Evolutionary conservation across 768 basidiomycete species (phyloP).

Genomic region (Melanogaster broomeanus): DNA sequence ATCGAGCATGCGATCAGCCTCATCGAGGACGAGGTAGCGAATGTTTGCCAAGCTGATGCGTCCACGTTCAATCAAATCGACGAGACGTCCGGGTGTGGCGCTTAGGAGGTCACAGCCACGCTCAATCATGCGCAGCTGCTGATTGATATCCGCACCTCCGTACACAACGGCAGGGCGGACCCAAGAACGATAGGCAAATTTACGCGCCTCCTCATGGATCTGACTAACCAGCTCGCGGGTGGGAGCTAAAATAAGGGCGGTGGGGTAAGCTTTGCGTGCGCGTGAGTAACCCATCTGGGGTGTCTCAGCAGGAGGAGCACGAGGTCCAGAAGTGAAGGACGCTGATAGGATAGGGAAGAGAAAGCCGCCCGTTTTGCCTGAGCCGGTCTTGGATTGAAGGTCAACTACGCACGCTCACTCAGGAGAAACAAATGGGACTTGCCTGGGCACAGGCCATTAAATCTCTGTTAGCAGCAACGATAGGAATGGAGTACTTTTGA

Average conservation of each 20-base stretch:
- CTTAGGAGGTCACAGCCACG: constrained; percentile 96
- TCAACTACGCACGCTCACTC: constrained; percentile 16
- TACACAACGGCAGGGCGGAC: constrained; percentile 98
- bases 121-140: constrained; percentile 91
- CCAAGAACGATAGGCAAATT: constrained; percentile 99
- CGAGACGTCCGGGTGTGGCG: constrained; percentile 96
- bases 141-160: constrained; percentile 97
- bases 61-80: constrained; percentile 97
- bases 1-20: constrained; percentile 99
- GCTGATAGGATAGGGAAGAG: constrained; percentile 98
- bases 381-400: constrained; percentile 76
- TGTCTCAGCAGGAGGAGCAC: constrained; percentile 58
- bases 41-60: constrained; percentile 95
- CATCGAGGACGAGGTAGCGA: constrained; percentile 97
- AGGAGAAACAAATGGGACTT: constrained; percentile 22
- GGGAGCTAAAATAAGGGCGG: constrained; percentile 95
- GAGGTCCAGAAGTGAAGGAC: constrained; percentile 83
- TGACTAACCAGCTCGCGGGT: constrained; percentile 99
- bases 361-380: constrained; percentile 99
- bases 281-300: constrained; percentile 56
- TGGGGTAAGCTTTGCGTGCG: constrained; percentile 90
- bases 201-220: constrained; percentile 98
- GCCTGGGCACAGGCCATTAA: constrained; percentile 96
- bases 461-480: constrained; percentile 87
- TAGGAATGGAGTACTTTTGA: constrained; percentile 99